Evolutionary conservation across 1,139 yeast genomes (phyloP).

Genomic region (Hemisphaericaspora subhashii): DNA sequence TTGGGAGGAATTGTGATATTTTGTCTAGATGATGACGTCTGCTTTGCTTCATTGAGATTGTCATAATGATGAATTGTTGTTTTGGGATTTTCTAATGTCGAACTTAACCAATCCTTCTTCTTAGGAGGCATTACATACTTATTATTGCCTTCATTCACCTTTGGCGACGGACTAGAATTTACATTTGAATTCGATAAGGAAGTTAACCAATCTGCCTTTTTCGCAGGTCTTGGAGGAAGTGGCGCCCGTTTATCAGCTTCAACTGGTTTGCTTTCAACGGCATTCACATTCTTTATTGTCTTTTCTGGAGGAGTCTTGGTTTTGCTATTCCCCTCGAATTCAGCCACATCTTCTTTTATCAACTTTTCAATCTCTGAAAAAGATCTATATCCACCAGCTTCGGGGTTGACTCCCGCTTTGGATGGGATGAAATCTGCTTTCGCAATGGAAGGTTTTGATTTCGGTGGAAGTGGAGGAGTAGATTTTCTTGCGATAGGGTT

Average conservation of each 20-base stretch:
- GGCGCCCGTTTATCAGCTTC: neutral
- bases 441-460: neutral
- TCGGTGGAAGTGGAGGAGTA: conserved; percentile 4
- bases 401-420: neutral
- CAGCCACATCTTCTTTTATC: conserved; percentile 13
- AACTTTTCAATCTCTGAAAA: conserved; percentile 24
- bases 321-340: conserved; percentile 6
- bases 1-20: neutral
- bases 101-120: conserved; percentile 1
- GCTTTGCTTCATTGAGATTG: neutral
- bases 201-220: conserved; percentile 13
- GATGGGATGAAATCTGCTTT: conserved; percentile 1
- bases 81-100: neutral
- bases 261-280: neutral
- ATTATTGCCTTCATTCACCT: neutral
- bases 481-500: conserved; percentile 21
- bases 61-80: neutral
- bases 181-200: conserved; percentile 12
- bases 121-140: neutral
- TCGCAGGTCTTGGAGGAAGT: conserved; percentile 5
- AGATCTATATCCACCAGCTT: conserved; percentile 16
- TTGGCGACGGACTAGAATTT: neutral
- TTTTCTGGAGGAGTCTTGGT: conserved; percentile 5
- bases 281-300: neutral
- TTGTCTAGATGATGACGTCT: neutral